Conservation (phyloP, 2,329 filamentous ascomycete genomes). For the Amauroascus verrucosus region DNA sequence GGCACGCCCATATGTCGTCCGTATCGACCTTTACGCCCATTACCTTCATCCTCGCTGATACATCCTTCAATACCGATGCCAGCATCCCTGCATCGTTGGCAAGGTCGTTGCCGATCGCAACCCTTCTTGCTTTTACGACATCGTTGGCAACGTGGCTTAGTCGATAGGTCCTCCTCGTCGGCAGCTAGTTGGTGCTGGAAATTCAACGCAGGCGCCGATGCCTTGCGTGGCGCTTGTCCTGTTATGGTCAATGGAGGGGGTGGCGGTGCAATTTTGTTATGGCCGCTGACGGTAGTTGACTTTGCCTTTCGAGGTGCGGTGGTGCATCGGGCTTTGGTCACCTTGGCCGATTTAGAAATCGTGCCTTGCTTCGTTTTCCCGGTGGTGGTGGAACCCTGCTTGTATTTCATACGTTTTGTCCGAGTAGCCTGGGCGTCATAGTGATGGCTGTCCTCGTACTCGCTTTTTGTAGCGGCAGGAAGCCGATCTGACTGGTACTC, state of each 20-base stretch:
- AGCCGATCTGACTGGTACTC: conserved; percentile 46
- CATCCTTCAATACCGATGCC: conserved; percentile 88
- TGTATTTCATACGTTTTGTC: conserved; percentile 45
- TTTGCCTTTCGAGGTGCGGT: conserved; percentile 34
- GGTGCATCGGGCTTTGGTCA: conserved; percentile 27
- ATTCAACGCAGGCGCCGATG: conserved; percentile 48
- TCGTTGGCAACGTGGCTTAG: conserved; percentile 91
- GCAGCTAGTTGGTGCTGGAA: conserved; percentile 52
- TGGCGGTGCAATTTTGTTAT: conserved; percentile 46
- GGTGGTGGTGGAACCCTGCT: conserved; percentile 24
- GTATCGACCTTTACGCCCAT: conserved; percentile 91
- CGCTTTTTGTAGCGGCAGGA: conserved; percentile 45
- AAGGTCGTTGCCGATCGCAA: conserved; percentile 91
- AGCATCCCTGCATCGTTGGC: conserved; percentile 89
- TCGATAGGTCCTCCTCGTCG: conserved; percentile 84
- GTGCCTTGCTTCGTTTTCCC: conserved; percentile 17
- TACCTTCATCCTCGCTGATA: conserved; percentile 94
- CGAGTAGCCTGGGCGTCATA: conserved; percentile 34
- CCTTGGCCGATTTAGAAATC: conserved; percentile 19
- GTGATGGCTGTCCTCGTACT: conserved; percentile 38
- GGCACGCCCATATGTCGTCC: conserved; percentile 59
- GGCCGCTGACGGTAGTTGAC: conserved; percentile 16
- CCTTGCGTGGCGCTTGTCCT: conserved; percentile 44
- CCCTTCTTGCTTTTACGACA: conserved; percentile 99
- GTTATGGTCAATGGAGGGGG: conserved; percentile 27